These are phyloP conservation scores for Bipolaris cookei DNA, from an alignment of 2,329 filamentous ascomycete genomes.

Conservation along the genomic window DNA sequence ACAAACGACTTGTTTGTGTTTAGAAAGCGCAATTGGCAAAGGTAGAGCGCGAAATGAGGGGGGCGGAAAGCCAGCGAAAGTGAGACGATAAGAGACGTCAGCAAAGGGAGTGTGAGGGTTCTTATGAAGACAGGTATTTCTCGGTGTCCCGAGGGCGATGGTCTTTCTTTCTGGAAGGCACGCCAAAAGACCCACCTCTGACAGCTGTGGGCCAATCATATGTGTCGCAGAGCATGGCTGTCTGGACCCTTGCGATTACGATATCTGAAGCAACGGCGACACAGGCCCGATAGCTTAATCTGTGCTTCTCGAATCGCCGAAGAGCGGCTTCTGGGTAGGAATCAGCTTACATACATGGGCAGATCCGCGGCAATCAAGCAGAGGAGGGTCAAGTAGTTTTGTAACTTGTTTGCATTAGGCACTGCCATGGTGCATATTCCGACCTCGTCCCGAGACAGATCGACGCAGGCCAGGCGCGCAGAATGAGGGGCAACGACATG, in stretches of 20 bases:
- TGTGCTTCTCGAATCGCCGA: constrained; percentile 20
- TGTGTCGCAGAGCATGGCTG: neutral
- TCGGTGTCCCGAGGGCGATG: constrained; percentile 24
- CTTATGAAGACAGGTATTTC: constrained; percentile 21
- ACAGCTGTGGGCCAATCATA: constrained; percentile 25
- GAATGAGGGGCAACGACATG: constrained; percentile 23
- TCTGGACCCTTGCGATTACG: constrained; percentile 34
- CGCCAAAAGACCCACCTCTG: constrained; percentile 18
- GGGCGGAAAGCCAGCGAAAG: constrained; percentile 6
- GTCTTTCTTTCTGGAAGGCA: constrained; percentile 27
- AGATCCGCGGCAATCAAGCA: neutral
- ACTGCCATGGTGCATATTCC: constrained; percentile 17
- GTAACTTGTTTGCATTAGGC: constrained; percentile 11
- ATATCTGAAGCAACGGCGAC: constrained; percentile 18
- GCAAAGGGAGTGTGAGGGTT: constrained; percentile 10
- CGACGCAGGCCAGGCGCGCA: constrained; percentile 19
- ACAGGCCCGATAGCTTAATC: constrained; percentile 12
- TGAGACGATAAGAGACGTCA: constrained; percentile 4
- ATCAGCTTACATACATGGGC: neutral
- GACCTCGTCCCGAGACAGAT: constrained; percentile 21
- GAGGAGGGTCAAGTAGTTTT: constrained; percentile 7
- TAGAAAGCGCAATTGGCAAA: constrained; percentile 20
- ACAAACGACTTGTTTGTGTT: neutral
- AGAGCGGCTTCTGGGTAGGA: constrained; percentile 8
- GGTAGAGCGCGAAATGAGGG: neutral